Base-by-base conservation (phyloP, 345 rosid genomes). In the Crucihimalaya himalaica region DNA sequence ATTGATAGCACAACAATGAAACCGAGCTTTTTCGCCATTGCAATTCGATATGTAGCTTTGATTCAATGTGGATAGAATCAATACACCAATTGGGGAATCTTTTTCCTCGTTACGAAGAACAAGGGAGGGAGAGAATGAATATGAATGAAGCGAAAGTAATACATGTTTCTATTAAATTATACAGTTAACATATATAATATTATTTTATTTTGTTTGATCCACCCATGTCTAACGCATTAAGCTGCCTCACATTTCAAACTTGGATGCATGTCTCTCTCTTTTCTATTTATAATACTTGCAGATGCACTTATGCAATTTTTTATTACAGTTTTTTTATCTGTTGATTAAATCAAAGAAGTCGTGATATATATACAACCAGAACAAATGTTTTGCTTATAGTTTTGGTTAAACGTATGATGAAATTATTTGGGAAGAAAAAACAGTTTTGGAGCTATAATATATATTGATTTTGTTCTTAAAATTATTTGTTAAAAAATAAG, bases 1-100 rank as follows among this genome's bases (percentile, higher is more conserved):
- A 57, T 56, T 40, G 65, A 64, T 21, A 70, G 35, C 45, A 71
- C 14, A 10, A 63, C 10, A 16, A 77, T 2, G 56, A 77, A 57
- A 29, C 67, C 8, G 31, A 77, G 68, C 72, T 14, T 77, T 42
- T 71, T 77, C 5, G 62, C 48, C 76, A 48, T 70, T 50, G 42
- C 2, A 5, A 25, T 25, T 60, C n/a, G 20, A 71, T 47, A 1
- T 18, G 48, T 65, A 16, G 39, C 56, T 64, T 25, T 0, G 34
- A 37, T 4, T 35, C 2, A 71, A 71, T 59, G 23, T 71, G 21
- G 39, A 40, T 37, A 12, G 19, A 27, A 46, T 39, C 14, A 46
- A 73, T 28, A 42, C 16, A 37, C 35, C 14, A 16, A 18, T 19
- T 7, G 25, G 0, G 42, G 42, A 60, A 27, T 71, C 21, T 37